phyloP scores from a whole-genome alignment of 768 basidiomycete genomes.

The Sistotremastrum suecicum region DNA sequence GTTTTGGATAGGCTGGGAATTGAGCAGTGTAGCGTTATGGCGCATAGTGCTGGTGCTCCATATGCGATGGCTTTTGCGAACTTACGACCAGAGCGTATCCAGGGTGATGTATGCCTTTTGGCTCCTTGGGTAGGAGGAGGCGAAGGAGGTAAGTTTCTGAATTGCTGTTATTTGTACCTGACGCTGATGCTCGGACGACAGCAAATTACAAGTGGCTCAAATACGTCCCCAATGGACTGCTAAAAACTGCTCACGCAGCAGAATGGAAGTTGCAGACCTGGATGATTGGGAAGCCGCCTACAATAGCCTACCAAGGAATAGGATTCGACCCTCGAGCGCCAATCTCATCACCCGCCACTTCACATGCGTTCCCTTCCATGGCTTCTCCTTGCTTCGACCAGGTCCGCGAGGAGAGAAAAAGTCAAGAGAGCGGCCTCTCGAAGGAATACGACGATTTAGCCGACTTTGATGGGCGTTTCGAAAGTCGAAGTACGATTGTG shows the following conservation, averaged over 20 bases:
- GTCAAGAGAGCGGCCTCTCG: constrained; percentile 30
- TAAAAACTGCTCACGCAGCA: constrained; percentile 91
- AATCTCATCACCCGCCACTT: constrained; percentile 3
- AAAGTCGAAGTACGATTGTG: constrained; percentile 60
- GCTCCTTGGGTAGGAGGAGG: constrained; percentile 95
- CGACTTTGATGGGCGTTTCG: constrained; percentile 79
- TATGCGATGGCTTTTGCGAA: constrained; percentile 86
- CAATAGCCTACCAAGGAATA: constrained; percentile 72
- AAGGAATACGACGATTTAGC: constrained; percentile 82
- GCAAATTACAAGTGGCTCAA: constrained; percentile 93
- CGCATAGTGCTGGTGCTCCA: constrained; percentile 91
- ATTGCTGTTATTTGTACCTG: constrained; percentile 6
- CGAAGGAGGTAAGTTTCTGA: constrained; percentile 56
- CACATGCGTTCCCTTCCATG: too few relatives aligned
- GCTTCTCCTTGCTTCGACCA: not conserved
- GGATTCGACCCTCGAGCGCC: constrained; percentile 47
- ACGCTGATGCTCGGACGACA: constrained; percentile 14
- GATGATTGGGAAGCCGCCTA: constrained; percentile 94
- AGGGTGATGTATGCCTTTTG: constrained; percentile 74
- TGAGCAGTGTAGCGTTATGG: constrained; percentile 75
- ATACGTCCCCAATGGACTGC: constrained; percentile 83
- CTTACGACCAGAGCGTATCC: constrained; percentile 56
- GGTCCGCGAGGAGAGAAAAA: not conserved
- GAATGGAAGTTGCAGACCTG: constrained; percentile 96
- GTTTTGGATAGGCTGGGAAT: constrained; percentile 73